A percentile compares a stretch with the other conserved stretches of the same genome.
Conservation (phyloP, 192 early-diverging fungal species). For the Fimicolochytrium jonesii region DNA sequence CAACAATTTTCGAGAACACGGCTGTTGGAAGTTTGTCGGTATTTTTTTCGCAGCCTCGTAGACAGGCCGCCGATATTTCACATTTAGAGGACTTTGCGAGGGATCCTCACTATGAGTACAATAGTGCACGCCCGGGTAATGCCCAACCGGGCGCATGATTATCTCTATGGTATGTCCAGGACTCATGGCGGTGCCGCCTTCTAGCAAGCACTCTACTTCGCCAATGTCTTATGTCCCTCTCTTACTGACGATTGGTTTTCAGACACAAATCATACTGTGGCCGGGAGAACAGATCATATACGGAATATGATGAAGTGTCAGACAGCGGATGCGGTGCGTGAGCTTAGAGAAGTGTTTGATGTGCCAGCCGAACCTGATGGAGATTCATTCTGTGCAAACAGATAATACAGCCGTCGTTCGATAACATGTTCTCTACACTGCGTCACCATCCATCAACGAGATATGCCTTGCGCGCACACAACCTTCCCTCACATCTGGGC, state of each 20-base stretch:
- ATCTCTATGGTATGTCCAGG: slow-evolving; percentile 52
- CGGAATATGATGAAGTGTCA: slow-evolving; percentile 39
- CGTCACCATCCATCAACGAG: slow-evolving; percentile 36
- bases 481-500: slow-evolving; percentile 33
- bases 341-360: neutral
- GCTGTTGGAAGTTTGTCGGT: no score
- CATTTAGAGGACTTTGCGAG: no score
- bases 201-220: no score
- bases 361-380: no score
- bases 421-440: slow-evolving; percentile 57
- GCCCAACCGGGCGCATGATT: slow-evolving; percentile 52
- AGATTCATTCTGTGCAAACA: no score
- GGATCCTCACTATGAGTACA: no score
- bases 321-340: slow-evolving; percentile 47
- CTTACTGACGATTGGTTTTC: neutral
- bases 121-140: slow-evolving; percentile 30
- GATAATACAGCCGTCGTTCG: slow-evolving; percentile 50
- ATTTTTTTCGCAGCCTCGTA: no score
- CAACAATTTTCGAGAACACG: no score
- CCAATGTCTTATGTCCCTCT: neutral
- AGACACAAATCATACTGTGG: slow-evolving; percentile 56
- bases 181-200: no score
- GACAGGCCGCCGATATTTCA: no score
- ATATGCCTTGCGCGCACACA: slow-evolving; percentile 34
- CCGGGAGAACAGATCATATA: slow-evolving; percentile 48